Percentiles rank a stretch among this genome's conserved stretches.
Conservation (phyloP, 495 filamentous ascomycete species). For the Ascodesmis nigricans region DNA sequence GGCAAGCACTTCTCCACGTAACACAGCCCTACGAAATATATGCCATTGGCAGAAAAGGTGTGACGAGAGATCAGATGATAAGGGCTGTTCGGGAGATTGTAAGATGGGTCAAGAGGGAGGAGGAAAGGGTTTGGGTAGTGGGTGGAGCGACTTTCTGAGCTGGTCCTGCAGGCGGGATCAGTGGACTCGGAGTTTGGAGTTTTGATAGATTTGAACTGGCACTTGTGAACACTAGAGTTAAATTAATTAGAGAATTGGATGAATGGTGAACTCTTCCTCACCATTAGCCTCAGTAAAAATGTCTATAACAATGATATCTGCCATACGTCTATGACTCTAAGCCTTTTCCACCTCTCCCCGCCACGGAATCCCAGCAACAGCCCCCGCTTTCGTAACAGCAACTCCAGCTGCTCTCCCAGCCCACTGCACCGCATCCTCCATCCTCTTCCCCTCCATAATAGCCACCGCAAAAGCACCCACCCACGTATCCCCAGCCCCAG, state of each 20-base stretch:
- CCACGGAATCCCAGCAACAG: slow-evolving; percentile 80
- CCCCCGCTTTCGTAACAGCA: slow-evolving; percentile 55
- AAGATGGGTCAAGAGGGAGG: slow-evolving; percentile 73
- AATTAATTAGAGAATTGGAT: too few relatives aligned
- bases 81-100: slow-evolving; percentile 70
- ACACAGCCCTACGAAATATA: slow-evolving; percentile 84
- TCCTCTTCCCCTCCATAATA: slow-evolving; percentile 29
- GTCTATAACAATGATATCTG: not conserved
- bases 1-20: slow-evolving; percentile 53
- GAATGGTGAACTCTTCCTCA: too few relatives aligned
- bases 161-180: not conserved
- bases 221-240: too few relatives aligned
- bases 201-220: too few relatives aligned
- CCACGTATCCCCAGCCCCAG: slow-evolving; percentile 86
- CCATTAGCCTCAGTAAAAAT: too few relatives aligned
- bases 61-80: slow-evolving; percentile 54
- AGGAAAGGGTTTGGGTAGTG: slow-evolving; percentile 86
- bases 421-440: slow-evolving; percentile 36
- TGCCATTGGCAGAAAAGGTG: slow-evolving; percentile 54
- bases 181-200: too few relatives aligned
- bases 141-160: slow-evolving; percentile 38
- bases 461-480: slow-evolving; percentile 67
- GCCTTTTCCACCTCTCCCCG: slow-evolving; percentile 42
- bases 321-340: not conserved
- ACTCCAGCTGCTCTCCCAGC: slow-evolving; percentile 54